Percentiles rank a stretch among this genome's conserved stretches.
These are phyloP conservation scores for Cladobotryum mycophilum DNA, from an alignment of 2,329 filamentous ascomycete genomes.

Conservation along the genomic window DNA sequence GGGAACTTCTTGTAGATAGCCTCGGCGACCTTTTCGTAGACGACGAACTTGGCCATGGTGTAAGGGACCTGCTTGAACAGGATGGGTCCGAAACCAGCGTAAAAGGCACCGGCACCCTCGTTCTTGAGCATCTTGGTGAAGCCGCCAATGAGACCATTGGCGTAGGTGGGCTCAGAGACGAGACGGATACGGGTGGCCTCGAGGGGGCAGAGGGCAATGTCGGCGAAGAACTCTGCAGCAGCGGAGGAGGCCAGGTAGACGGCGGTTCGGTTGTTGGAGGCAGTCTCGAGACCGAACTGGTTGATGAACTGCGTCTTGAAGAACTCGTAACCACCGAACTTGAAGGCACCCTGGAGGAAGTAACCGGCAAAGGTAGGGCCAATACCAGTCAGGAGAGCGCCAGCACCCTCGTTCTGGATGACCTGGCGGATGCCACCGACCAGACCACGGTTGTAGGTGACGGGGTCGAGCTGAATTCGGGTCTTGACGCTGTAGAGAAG, in stretches of 20 bases:
- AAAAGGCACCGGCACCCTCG: constrained; percentile 81
- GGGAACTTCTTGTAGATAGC: constrained; percentile 60
- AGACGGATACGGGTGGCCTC: constrained; percentile 92
- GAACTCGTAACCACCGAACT: constrained; percentile 92
- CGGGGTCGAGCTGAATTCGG: constrained; percentile 86
- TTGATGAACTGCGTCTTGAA: constrained; percentile 92
- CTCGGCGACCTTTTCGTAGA: constrained; percentile 84
- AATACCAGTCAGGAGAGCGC: constrained; percentile 77
- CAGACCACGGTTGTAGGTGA: constrained; percentile 81
- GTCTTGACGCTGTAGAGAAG: constrained; percentile 71
- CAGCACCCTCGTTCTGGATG: constrained; percentile 75
- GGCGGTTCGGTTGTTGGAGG: constrained; percentile 70
- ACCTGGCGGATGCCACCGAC: constrained; percentile 84
- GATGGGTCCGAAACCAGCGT: constrained; percentile 84
- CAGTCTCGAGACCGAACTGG: constrained; percentile 68
- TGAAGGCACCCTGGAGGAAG: constrained; percentile 90
- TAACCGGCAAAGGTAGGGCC: constrained; percentile 84
- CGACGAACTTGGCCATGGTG: constrained; percentile 94
- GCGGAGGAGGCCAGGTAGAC: constrained; percentile 71
- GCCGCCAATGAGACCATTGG: constrained; percentile 69
- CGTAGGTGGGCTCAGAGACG: constrained; percentile 81
- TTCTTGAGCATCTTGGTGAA: constrained; percentile 77
- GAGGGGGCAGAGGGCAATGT: constrained; percentile 82
- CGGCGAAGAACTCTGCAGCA: constrained; percentile 62
- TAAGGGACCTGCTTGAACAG: constrained; percentile 71